Evolutionary conservation across 305 asterid genomes (phyloP).

Genomic region (Solanum chacoense): DNA sequence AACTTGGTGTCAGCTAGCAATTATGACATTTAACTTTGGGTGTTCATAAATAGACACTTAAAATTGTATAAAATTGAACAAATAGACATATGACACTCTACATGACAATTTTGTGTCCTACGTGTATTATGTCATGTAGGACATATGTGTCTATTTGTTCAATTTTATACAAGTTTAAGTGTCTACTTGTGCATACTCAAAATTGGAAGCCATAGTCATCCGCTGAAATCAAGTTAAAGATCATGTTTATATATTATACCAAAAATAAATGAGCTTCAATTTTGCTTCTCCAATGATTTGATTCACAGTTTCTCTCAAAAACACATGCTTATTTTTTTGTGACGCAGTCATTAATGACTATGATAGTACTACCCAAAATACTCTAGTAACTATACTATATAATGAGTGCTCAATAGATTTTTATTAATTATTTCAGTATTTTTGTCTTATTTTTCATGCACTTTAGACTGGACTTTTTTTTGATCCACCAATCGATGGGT

Average conservation of each 20-base stretch:
- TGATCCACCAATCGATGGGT: not conserved
- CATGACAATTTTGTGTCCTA: too few species aligned
- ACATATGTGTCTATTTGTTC: too few species aligned
- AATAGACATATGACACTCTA: too few species aligned
- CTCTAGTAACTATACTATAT: not conserved
- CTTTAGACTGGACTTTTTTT: not conserved
- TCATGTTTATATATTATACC: fast-evolving
- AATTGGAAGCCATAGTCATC: fast-evolving
- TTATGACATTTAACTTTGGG: too few species aligned
- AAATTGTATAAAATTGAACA: too few species aligned
- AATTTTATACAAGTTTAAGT: too few species aligned
- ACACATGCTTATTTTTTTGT: not conserved
- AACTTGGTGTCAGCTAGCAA: too few species aligned
- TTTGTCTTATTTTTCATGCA: not conserved
- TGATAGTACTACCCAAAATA: not conserved
- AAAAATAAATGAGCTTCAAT: not conserved
- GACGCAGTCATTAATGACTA: not conserved
- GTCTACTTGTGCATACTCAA: too few species aligned
- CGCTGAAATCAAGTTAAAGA: fast-evolving
- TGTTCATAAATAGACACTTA: too few species aligned
- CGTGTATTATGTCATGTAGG: too few species aligned
- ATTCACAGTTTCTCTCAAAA: not conserved
- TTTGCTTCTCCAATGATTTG: not conserved
- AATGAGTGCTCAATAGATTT: not conserved
- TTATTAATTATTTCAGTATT: not conserved